These are phyloP conservation scores for Boletus subcaerulescens DNA, from an alignment of 768 basidiomycete species.

Conservation along the genomic window DNA sequence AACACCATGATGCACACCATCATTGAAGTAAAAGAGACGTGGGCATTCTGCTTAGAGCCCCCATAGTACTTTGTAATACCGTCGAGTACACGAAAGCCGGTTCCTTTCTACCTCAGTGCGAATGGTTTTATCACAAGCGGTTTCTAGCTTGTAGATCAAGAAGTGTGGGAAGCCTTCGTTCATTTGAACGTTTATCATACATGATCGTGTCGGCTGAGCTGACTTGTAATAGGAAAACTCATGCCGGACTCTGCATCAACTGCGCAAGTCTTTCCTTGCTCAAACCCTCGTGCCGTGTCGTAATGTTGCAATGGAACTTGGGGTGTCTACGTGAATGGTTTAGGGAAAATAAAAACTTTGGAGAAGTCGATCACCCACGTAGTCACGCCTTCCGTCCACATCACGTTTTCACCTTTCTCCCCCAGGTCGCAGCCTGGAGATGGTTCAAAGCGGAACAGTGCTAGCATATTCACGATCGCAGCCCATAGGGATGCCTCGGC, in stretches of 20 bases:
- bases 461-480: slow-evolving; percentile 7
- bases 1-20: slow-evolving; percentile 47
- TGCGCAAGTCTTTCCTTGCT: not conserved
- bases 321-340: not conserved
- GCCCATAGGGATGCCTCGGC: slow-evolving; percentile 35
- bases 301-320: not conserved
- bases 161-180: too few species aligned
- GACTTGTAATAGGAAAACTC: not conserved
- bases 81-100: not conserved
- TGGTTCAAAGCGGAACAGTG: slow-evolving; percentile 5
- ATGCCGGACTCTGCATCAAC: not conserved
- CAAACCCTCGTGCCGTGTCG: not conserved
- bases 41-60: slow-evolving; percentile 9
- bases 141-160: too few species aligned
- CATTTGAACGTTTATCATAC: too few species aligned
- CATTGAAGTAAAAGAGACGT: slow-evolving; percentile 31
- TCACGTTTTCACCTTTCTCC: slow-evolving; percentile 2
- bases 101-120: not conserved
- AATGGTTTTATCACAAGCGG: not conserved
- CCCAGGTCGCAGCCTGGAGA: not conserved
- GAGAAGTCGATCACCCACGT: not conserved
- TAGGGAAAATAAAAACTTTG: not conserved
- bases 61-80: slow-evolving; percentile 16
- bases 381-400: slow-evolving; percentile 11
- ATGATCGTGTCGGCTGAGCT: too few species aligned